A percentile compares a stretch with the other conserved stretches of the same genome.
phyloP scores from a whole-genome alignment of 441 rosid species.

The Omphalea diandra region DNA sequence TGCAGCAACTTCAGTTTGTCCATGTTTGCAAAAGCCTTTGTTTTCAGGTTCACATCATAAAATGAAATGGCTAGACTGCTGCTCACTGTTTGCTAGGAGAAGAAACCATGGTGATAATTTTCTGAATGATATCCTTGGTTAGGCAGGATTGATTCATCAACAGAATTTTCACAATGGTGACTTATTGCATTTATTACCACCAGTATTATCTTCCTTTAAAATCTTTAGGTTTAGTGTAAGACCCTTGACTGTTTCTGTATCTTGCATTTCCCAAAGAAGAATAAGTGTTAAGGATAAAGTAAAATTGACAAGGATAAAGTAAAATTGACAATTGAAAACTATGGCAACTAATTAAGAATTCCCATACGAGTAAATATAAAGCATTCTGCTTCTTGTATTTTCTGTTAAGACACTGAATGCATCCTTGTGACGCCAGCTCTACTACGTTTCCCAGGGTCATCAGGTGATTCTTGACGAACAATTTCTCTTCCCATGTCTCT shows the following conservation, averaged over 20 bases:
- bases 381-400: conserved; percentile 6
- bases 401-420: conserved; percentile 10
- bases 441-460: conserved; percentile 21
- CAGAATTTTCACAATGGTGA: not conserved
- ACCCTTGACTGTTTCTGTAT: conserved; percentile 15
- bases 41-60: conserved; percentile 8
- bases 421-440: conserved; percentile 15
- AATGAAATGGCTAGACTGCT: not conserved
- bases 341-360: not conserved
- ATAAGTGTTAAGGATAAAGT: not conserved
- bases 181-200: not conserved
- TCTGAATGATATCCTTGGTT: not conserved
- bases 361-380: not conserved
- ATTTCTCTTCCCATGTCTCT: conserved; percentile 25
- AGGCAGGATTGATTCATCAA: not conserved
- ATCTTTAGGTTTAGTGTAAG: conserved; percentile 6
- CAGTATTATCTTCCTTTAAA: not conserved
- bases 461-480: conserved; percentile 22
- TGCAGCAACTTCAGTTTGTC: conserved; percentile 14
- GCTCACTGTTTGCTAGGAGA: not conserved
- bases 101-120: not conserved
- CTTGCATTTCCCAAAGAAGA: conserved; percentile 2
- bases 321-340: not conserved
- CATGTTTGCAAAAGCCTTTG: conserved; percentile 14
- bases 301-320: not conserved